phyloP scores from a whole-genome alignment of 2,329 filamentous ascomycete genomes.

The Nemania sp. region DNA sequence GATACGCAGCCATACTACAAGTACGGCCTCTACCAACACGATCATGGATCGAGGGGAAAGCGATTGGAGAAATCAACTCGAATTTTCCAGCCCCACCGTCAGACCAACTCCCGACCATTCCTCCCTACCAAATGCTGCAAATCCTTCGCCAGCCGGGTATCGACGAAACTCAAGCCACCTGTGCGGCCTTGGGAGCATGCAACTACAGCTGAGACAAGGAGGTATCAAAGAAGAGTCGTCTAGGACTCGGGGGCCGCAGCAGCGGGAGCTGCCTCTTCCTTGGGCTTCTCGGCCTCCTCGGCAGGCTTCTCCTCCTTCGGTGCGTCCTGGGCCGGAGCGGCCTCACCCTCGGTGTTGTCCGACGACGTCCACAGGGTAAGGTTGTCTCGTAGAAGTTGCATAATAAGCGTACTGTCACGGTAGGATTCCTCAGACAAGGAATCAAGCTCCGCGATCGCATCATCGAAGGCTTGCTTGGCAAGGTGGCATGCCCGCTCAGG shows the following conservation, averaged over 20 bases:
- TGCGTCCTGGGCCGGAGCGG: slow-evolving; percentile 57
- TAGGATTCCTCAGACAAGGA: slow-evolving; percentile 97
- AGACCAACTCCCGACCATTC: slow-evolving; percentile 39
- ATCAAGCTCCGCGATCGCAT: slow-evolving; percentile 98
- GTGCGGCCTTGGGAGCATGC: slow-evolving; percentile 32
- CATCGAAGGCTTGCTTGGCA: slow-evolving; percentile 98
- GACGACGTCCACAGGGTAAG: slow-evolving; percentile 97
- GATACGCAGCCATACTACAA: slow-evolving; percentile 34
- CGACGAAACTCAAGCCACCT: slow-evolving; percentile 34
- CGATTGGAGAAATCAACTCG: slow-evolving; percentile 36
- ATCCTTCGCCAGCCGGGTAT: slow-evolving; percentile 39
- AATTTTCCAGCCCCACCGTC: slow-evolving; percentile 39
- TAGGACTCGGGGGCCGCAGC: slow-evolving; percentile 57
- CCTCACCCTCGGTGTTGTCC: slow-evolving; percentile 79
- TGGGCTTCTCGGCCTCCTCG: slow-evolving; percentile 56
- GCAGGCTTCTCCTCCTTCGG: slow-evolving; percentile 61
- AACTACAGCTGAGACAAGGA: slow-evolving; percentile 45
- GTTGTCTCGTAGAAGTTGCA: slow-evolving; percentile 98
- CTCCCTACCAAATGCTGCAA: slow-evolving; percentile 39
- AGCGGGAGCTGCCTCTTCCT: slow-evolving; percentile 56
- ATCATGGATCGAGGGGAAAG: slow-evolving; percentile 31
- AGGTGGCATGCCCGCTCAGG: slow-evolving; percentile 97
- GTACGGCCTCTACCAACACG: slow-evolving; percentile 34
- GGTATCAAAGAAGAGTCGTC: slow-evolving; percentile 42
- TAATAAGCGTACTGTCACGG: slow-evolving; percentile 98